Conservation (phyloP, 2,329 filamentous ascomycete species). For the Escovopsis sp. region DNA sequence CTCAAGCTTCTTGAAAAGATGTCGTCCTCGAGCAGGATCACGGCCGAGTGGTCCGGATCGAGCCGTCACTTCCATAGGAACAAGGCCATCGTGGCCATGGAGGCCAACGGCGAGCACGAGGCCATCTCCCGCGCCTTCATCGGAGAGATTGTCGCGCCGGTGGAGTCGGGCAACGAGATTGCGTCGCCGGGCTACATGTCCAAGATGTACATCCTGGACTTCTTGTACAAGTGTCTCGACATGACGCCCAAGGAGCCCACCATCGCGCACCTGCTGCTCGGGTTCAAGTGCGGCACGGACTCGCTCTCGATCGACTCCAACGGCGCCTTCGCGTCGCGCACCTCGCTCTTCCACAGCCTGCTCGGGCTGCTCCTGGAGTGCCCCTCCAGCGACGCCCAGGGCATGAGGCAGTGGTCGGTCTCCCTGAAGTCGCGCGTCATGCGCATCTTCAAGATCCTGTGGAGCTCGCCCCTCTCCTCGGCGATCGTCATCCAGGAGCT, state of each 20-base stretch:
- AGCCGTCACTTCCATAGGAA: constrained; percentile 53
- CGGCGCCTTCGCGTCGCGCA: constrained; percentile 54
- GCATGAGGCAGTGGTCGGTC: constrained; percentile 53
- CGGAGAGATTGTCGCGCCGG: constrained; percentile 48
- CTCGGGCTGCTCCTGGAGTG: constrained; percentile 56
- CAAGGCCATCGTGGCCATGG: constrained; percentile 77
- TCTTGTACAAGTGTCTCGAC: constrained; percentile 66
- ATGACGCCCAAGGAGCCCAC: constrained; percentile 65
- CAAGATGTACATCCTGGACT: constrained; percentile 73
- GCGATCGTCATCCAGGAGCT: constrained; percentile 64
- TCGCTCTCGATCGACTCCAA: constrained; percentile 52
- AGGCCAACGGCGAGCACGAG: constrained; percentile 64
- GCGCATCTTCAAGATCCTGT: constrained; percentile 65
- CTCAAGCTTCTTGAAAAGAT: constrained; percentile 75
- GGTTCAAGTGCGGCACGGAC: constrained; percentile 65
- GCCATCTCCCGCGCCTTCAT: constrained; percentile 63
- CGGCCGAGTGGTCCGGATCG: constrained; percentile 50
- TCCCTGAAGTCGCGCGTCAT: constrained; percentile 53
- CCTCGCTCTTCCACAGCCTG: constrained; percentile 73
- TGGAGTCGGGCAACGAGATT: constrained; percentile 60
- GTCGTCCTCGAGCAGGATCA: constrained; percentile 68
- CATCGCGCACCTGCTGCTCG: constrained; percentile 79
- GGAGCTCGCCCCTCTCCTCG: constrained; percentile 68
- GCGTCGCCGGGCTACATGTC: constrained; percentile 62
- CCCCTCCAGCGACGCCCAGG: constrained; percentile 46